Evolutionary conservation across 1,284 basidiomycete genomes (phyloP).

Genomic region (Filobasidium uniguttulatum): DNA sequence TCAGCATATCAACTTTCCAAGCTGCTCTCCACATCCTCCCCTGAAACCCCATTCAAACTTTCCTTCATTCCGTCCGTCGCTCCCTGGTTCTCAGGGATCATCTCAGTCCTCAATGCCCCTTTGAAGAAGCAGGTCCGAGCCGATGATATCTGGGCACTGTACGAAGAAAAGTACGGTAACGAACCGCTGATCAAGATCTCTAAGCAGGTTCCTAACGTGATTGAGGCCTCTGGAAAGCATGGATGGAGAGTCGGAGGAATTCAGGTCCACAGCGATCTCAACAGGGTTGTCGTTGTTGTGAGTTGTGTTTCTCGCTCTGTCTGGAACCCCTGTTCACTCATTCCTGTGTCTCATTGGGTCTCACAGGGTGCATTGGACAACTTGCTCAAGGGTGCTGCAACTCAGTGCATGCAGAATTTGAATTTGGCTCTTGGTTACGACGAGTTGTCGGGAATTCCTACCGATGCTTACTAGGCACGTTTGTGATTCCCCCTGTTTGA

Average conservation of each 20-base stretch:
- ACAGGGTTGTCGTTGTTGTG: constrained; percentile 81
- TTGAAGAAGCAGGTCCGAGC: constrained; percentile 53
- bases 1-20: constrained; percentile 65
- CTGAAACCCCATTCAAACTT: constrained; percentile 42
- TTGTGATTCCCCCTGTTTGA: neutral
- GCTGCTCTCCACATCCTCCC: constrained; percentile 38
- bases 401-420: constrained; percentile 91
- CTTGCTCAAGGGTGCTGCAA: constrained; percentile 91
- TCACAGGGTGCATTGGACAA: constrained; percentile 80
- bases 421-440: constrained; percentile 89
- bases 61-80: constrained; percentile 80
- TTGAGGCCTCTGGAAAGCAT: constrained; percentile 66
- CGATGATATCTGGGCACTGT: constrained; percentile 58
- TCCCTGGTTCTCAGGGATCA: constrained; percentile 94
- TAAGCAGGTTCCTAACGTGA: constrained; percentile 60
- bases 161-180: constrained; percentile 58
- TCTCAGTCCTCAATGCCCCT: constrained; percentile 72
- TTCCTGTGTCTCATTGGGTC: constrained; percentile 5
- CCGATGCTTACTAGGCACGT: constrained; percentile 24
- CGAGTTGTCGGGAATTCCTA: constrained; percentile 70
- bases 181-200: constrained; percentile 60
- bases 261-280: constrained; percentile 78
- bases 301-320: constrained; percentile 28
- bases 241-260: constrained; percentile 85
- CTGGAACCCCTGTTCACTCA: neutral